Evolutionary conservation across 768 basidiomycete genomes (phyloP).

Genomic region (Suillus weaverae): DNA sequence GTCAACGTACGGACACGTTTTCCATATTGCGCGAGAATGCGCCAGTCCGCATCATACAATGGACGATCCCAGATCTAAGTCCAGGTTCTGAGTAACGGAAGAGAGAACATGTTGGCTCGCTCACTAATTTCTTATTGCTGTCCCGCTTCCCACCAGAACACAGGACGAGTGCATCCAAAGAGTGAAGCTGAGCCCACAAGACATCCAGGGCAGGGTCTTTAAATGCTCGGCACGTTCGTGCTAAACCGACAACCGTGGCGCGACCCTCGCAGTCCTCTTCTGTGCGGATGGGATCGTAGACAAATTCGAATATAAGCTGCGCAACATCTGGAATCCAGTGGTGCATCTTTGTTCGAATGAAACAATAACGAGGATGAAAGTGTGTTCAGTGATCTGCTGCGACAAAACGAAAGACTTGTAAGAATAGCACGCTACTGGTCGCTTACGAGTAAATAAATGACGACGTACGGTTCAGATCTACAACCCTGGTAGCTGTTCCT

Average conservation of each 20-base stretch:
- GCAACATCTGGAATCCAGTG: constrained; percentile 20
- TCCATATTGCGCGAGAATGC: neutral
- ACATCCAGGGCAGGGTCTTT: constrained; percentile 7
- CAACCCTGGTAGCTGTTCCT: no score
- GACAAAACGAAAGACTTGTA: neutral
- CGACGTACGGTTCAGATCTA: neutral
- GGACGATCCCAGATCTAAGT: constrained; percentile 4
- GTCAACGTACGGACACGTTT: constrained; percentile 1
- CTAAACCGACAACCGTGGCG: neutral
- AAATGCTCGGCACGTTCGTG: constrained; percentile 7
- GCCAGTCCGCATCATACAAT: constrained; percentile 6
- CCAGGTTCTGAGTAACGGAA: neutral
- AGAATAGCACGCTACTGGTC: neutral
- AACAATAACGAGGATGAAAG: neutral
- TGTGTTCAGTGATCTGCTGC: neutral
- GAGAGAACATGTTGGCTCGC: neutral
- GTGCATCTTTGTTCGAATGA: neutral
- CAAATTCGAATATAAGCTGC: constrained; percentile 22
- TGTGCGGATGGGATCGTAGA: constrained; percentile 11
- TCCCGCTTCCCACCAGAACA: constrained; percentile 4
- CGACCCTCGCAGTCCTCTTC: neutral
- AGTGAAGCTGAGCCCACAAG: constrained; percentile 9
- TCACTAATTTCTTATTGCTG: neutral
- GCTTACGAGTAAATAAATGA: neutral
- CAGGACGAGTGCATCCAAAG: constrained; percentile 4